Conservation (phyloP, 2,329 filamentous ascomycete genomes). For the Fusarium udum region DNA sequence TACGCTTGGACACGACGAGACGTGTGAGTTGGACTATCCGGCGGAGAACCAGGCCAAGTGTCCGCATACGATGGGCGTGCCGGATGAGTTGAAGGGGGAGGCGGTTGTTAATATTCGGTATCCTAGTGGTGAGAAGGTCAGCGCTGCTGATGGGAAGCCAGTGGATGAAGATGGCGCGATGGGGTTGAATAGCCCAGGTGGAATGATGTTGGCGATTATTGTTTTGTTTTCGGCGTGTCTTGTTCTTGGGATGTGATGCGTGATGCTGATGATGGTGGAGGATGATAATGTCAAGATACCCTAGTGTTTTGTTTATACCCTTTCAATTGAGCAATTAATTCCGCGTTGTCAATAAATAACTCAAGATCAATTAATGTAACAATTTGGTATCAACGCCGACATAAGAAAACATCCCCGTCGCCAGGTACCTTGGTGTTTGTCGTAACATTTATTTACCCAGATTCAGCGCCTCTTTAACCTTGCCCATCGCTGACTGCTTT, state of each 20-base stretch:
- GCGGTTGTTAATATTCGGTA: slow-evolving; percentile 61
- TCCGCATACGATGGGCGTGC: slow-evolving; percentile 53
- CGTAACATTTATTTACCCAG: slow-evolving; percentile 33
- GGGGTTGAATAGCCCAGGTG: slow-evolving; percentile 2
- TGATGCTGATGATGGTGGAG: background rate
- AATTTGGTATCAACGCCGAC: slow-evolving; percentile 23
- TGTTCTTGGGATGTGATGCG: slow-evolving; percentile 6
- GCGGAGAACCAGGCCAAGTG: slow-evolving; percentile 57
- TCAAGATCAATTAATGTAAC: slow-evolving; percentile 1
- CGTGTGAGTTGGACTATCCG: slow-evolving; percentile 56
- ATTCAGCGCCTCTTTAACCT: slow-evolving; percentile 43
- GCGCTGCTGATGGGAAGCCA: slow-evolving; percentile 44
- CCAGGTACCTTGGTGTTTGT: background rate
- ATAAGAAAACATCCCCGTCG: background rate
- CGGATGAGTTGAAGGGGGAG: slow-evolving; percentile 46
- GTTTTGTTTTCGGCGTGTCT: slow-evolving; percentile 27
- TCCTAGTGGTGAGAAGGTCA: slow-evolving; percentile 53
- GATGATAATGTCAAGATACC: slow-evolving; percentile 36
- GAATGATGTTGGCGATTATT: slow-evolving; percentile 14
- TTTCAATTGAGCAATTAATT: background rate
- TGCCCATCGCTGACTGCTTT: slow-evolving; percentile 34
- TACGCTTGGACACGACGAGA: slow-evolving; percentile 57
- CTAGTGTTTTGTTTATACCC: slow-evolving; percentile 16
- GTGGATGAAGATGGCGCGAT: slow-evolving; percentile 15
- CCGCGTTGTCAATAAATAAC: background rate